A percentile compares a stretch with the other conserved stretches of the same genome.
Evolutionary conservation across 2,329 filamentous ascomycete genomes (phyloP).

Genomic region (Pseudocercospora crystallina): DNA sequence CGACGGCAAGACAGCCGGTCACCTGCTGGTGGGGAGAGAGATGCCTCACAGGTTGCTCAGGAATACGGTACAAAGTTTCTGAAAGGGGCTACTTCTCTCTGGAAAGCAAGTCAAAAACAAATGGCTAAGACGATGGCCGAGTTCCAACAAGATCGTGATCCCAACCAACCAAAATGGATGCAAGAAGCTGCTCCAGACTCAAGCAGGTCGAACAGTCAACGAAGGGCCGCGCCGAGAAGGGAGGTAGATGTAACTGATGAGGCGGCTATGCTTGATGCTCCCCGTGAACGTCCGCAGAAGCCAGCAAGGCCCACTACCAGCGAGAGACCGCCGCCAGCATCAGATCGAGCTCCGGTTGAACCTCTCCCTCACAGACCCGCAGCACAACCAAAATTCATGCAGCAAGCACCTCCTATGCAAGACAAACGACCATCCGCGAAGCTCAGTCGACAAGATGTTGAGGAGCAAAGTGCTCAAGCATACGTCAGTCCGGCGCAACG

Average conservation of each 20-base stretch:
- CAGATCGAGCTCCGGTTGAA: conserved; percentile 33
- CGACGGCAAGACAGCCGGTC: conserved; percentile 56
- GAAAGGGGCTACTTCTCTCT: conserved; percentile 91
- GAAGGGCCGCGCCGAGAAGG: conserved; percentile 26
- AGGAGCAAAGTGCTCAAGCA: conserved; percentile 77
- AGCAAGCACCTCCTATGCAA: conserved; percentile 40
- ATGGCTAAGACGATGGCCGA: conserved; percentile 90
- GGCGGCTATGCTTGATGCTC: conserved; percentile 73
- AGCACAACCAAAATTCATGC: conserved; percentile 41
- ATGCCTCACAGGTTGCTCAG: conserved; percentile 77
- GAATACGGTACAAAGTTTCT: conserved; percentile 80
- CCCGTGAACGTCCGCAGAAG: conserved; percentile 56
- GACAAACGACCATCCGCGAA: conserved; percentile 51
- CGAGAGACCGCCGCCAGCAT: conserved; percentile 19
- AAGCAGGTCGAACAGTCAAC: conserved; percentile 27
- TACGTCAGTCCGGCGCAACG: conserved; percentile 86
- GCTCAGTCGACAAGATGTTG: conserved; percentile 69
- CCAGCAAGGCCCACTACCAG: conserved; percentile 31
- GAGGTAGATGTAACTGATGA: conserved; percentile 47
- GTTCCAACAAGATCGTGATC: conserved; percentile 72
- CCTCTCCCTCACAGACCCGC: conserved; percentile 38
- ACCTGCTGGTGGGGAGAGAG: conserved; percentile 59
- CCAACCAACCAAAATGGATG: conserved; percentile 94
- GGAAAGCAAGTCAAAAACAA: conserved; percentile 92
- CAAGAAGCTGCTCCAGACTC: conserved; percentile 57